Evolutionary conservation across 2,329 filamentous ascomycete species (phyloP).

Genomic region (Verticillium tricorpus): DNA sequence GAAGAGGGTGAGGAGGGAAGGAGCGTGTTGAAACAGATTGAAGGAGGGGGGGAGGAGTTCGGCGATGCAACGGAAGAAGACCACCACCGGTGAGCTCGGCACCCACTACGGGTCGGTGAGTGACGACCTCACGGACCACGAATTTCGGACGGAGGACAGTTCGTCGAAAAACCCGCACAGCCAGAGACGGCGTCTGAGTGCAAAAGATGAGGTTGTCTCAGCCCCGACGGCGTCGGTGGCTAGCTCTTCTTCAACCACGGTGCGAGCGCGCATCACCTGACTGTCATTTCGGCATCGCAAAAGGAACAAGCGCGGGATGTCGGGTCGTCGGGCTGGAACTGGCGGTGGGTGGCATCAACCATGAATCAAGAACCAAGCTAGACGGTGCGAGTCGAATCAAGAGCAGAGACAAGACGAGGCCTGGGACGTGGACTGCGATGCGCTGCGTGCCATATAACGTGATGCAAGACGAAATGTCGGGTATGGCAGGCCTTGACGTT

Average conservation of each 20-base stretch:
- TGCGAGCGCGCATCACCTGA: neutral
- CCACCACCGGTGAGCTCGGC: neutral
- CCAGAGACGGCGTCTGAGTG: neutral
- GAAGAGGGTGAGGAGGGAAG: neutral
- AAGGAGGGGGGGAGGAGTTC: neutral
- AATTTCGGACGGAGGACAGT: neutral
- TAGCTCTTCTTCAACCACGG: neutral
- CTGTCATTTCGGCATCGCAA: neutral
- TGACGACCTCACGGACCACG: neutral
- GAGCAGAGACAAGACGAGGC: neutral
- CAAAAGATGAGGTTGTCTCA: slow-evolving; percentile 4
- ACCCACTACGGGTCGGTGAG: neutral
- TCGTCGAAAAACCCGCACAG: neutral
- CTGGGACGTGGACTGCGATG: neutral
- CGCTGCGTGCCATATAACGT: neutral
- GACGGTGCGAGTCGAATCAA: neutral
- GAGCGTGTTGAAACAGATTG: neutral
- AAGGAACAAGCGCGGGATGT: neutral
- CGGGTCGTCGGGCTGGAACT: neutral
- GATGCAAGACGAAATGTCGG: neutral
- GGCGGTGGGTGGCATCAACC: neutral
- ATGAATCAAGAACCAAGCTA: neutral
- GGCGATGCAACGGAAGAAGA: neutral
- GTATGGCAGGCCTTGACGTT: neutral
- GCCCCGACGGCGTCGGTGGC: neutral